These are phyloP conservation scores for Colletotrichum eleusines DNA, from an alignment of 2,329 filamentous ascomycete genomes.

Conservation along the genomic window DNA sequence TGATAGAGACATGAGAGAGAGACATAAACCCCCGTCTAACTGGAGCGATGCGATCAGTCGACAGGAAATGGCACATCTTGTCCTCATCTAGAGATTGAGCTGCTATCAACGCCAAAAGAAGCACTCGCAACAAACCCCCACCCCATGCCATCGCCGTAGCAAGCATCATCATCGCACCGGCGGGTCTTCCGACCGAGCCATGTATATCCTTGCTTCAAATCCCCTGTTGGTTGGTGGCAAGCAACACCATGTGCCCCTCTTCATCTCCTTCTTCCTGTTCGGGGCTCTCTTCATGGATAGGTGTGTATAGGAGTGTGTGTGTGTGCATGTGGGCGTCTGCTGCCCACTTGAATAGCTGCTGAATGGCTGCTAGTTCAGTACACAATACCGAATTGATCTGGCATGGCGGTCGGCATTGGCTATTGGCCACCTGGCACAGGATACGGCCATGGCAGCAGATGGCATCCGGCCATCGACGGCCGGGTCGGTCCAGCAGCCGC, in stretches of 20 bases:
- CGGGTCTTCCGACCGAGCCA: not conserved
- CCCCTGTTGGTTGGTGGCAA: conserved; percentile 23
- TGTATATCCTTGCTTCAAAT: conserved; percentile 10
- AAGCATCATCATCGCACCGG: conserved; percentile 26
- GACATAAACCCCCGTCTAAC: not conserved
- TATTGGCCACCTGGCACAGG: conserved; percentile 7
- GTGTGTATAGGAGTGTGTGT: not conserved
- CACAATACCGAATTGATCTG: conserved; percentile 9
- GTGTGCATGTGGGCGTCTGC: not conserved
- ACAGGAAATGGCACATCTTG: not conserved
- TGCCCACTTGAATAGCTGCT: conserved; percentile 1
- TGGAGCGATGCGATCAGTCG: not conserved
- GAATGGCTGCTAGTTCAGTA: conserved; percentile 5
- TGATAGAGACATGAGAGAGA: not conserved
- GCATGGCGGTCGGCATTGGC: conserved; percentile 1
- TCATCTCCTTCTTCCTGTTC: not conserved
- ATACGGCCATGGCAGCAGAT: conserved; percentile 11
- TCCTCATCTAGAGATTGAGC: not conserved
- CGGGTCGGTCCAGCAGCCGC: not conserved
- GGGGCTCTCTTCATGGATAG: not conserved
- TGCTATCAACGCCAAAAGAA: not conserved
- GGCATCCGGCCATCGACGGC: not conserved
- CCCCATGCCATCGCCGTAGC: conserved; percentile 2
- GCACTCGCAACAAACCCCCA: not conserved
- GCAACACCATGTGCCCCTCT: conserved; percentile 19